Conservation (phyloP, 495 filamentous ascomycete genomes). For the Penicillium verhagenii region DNA sequence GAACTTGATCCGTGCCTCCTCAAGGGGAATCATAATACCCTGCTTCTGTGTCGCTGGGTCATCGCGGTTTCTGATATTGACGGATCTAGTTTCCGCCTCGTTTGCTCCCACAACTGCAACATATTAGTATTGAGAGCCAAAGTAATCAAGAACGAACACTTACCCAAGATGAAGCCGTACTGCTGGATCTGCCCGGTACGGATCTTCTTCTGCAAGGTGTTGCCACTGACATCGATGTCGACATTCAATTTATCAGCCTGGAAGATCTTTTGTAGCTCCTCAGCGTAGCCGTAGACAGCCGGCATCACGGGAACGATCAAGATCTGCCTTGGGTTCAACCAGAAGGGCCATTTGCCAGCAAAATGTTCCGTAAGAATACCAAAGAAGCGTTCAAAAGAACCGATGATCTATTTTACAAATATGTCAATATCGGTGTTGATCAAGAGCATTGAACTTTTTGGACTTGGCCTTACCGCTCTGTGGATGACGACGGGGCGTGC, state of each 20-base stretch:
- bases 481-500: slow-evolving; percentile 97
- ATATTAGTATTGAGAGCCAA: neutral
- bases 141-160: neutral
- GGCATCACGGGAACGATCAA: slow-evolving; percentile 91
- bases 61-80: slow-evolving; percentile 91
- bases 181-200: slow-evolving; percentile 80
- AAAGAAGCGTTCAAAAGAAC: slow-evolving; percentile 91
- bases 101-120: slow-evolving; percentile 72
- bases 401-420: too few species aligned
- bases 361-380: slow-evolving; percentile 95
- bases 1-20: slow-evolving; percentile 77
- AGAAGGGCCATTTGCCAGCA: slow-evolving; percentile 97
- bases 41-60: slow-evolving; percentile 77
- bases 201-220: slow-evolving; percentile 97
- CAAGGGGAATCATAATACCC: slow-evolving; percentile 68
- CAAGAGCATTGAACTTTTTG: too few species aligned
- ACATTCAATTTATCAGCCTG: slow-evolving; percentile 62
- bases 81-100: slow-evolving; percentile 71
- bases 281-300: slow-evolving; percentile 76
- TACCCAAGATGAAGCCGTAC: slow-evolving; percentile 82
- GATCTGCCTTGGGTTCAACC: slow-evolving; percentile 90
- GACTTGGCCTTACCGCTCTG: too few species aligned
- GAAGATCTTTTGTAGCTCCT: slow-evolving; percentile 69
- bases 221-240: slow-evolving; percentile 84
- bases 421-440: too few species aligned